These are phyloP conservation scores for Hippophae rhamnoides DNA, from an alignment of 306 rosid species.

Conservation along the genomic window DNA sequence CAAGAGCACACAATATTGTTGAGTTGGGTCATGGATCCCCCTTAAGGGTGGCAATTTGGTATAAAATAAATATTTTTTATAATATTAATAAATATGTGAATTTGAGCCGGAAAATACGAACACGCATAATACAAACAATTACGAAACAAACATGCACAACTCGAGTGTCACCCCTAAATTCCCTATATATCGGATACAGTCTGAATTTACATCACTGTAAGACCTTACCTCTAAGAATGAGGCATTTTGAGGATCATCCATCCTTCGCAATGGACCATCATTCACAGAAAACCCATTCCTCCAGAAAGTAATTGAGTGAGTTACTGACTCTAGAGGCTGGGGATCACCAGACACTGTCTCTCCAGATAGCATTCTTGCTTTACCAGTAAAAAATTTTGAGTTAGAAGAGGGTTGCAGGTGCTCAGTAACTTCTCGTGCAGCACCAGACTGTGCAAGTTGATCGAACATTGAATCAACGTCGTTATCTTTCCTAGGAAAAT, in stretches of 20 bases:
- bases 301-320: conserved; percentile 69
- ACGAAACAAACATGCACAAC: neutral
- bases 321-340: conserved; percentile 36
- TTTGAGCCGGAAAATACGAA: no score
- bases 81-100: no score
- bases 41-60: no score
- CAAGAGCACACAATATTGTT: no score
- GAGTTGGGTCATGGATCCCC: no score
- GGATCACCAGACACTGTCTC: conserved; percentile 58
- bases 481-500: conserved; percentile 52
- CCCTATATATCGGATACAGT: neutral
- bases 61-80: no score
- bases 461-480: conserved; percentile 61
- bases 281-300: conserved; percentile 74
- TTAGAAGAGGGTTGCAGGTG: conserved; percentile 32
- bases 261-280: conserved; percentile 60
- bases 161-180: neutral
- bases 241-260: conserved; percentile 80
- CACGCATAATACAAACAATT: no score
- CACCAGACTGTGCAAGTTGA: conserved; percentile 50
- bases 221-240: conserved; percentile 64
- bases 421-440: conserved; percentile 40
- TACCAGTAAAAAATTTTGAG: conserved; percentile 63
- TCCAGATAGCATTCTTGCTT: conserved; percentile 79
- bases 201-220: conserved; percentile 1